Conservation (phyloP, 2,329 filamentous ascomycete genomes). For the Triangularia setosa region DNA sequence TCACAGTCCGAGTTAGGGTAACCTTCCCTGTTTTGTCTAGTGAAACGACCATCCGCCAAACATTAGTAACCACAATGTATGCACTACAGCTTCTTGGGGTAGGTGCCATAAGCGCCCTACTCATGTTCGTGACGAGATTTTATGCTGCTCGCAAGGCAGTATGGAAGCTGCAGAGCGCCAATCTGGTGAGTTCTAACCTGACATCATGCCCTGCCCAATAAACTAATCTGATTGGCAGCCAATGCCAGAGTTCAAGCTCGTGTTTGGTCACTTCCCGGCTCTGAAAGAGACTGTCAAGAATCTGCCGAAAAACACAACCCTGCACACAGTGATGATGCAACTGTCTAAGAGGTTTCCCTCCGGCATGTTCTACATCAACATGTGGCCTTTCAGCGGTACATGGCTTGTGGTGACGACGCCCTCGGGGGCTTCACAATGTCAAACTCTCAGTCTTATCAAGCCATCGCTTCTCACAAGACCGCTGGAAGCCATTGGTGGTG, state of each 20-base stretch:
- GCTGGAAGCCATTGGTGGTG: neutral
- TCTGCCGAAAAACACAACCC: neutral
- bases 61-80: neutral
- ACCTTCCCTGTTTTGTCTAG: too few relatives aligned
- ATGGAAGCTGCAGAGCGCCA: neutral
- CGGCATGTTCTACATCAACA: constrained; percentile 1
- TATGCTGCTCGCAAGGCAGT: neutral
- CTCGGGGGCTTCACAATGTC: neutral
- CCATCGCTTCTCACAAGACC: neutral
- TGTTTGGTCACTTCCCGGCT: neutral
- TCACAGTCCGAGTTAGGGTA: too few relatives aligned
- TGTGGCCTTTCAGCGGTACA: neutral
- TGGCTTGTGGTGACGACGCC: neutral
- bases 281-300: neutral
- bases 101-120: neutral
- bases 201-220: too few relatives aligned
- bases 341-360: neutral
- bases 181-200: neutral
- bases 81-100: neutral
- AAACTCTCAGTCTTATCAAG: neutral
- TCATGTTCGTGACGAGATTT: neutral
- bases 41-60: too few relatives aligned
- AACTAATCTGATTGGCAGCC: neutral
- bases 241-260: neutral
- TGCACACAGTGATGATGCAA: neutral